Percentiles rank a stretch among this genome's conserved stretches.
These are phyloP conservation scores for Ceratonia siliqua DNA, from an alignment of 306 rosid genomes.

Conservation along the genomic window DNA sequence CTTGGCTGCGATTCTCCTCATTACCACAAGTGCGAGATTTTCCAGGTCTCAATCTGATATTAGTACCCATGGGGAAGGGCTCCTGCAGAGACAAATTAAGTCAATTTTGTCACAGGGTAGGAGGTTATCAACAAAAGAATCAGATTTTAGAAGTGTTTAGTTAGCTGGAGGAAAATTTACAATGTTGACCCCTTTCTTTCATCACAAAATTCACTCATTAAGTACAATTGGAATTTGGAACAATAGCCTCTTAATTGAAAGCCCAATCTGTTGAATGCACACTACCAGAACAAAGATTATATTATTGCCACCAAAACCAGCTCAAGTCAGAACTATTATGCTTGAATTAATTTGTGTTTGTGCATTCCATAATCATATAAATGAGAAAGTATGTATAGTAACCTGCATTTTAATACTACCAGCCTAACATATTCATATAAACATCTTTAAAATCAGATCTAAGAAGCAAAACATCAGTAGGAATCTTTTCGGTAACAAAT, in stretches of 20 bases:
- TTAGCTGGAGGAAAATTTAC: not conserved
- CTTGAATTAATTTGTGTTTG: not conserved
- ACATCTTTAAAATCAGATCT: conserved; percentile 9
- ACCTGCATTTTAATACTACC: not conserved
- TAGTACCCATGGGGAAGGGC: conserved; percentile 74
- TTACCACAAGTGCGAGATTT: conserved; percentile 45
- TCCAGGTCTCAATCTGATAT: conserved; percentile 56
- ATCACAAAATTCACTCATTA: not conserved
- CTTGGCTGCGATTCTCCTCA: conserved; percentile 54
- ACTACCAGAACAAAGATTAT: not conserved
- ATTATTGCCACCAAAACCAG: conserved; percentile 19
- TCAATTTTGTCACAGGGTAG: conserved; percentile 22
- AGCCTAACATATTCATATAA: not conserved
- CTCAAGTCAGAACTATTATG: conserved; percentile 2
- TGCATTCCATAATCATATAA: not conserved
- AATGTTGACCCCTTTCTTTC: not conserved
- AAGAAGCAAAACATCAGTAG: conserved; percentile 4
- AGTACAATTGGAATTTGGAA: conserved; percentile 1
- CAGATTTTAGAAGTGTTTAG: conserved; percentile 7
- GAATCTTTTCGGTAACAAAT: too few relatives aligned
- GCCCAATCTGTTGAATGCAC: not conserved
- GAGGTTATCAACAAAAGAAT: conserved; percentile 1
- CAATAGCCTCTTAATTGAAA: conserved; percentile 11
- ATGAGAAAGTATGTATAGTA: not conserved
- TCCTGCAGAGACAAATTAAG: conserved; percentile 46